Percentiles rank a stretch among this genome's conserved stretches.
Conservation (phyloP, 148 eudicot species). For the Fagopyrum esculentum region DNA sequence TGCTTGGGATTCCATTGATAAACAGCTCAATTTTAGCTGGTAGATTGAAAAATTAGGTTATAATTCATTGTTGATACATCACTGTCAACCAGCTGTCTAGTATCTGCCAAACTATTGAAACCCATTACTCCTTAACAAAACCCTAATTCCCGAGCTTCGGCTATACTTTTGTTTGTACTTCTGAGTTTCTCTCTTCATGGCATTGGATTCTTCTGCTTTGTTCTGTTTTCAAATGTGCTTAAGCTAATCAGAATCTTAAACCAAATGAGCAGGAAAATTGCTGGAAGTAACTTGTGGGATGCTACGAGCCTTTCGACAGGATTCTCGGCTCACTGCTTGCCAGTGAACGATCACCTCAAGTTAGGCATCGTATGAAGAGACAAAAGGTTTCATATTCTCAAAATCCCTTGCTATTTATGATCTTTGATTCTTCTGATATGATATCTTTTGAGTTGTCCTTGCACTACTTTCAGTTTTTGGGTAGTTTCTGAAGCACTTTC, state of each 20-base stretch:
- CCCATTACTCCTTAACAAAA: background rate
- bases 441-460: slow-evolving; percentile 4
- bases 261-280: slow-evolving; percentile 27
- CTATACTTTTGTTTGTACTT: background rate
- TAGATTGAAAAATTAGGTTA: background rate
- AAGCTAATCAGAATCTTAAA: background rate
- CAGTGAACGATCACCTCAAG: slow-evolving; percentile 23
- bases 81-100: background rate
- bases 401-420: slow-evolving; percentile 12
- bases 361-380: slow-evolving; percentile 28
- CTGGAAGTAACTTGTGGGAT: slow-evolving; percentile 32
- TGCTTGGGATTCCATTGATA: background rate
- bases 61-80: slow-evolving; percentile 4
- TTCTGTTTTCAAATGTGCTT: background rate
- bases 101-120: slow-evolving; percentile 1
- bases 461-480: background rate
- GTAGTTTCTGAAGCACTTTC: background rate
- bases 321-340: slow-evolving; percentile 26
- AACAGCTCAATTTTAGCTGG: slow-evolving; percentile 10
- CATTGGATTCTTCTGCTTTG: background rate
- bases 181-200: background rate
- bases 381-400: slow-evolving; percentile 29
- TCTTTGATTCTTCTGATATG: slow-evolving; percentile 18
- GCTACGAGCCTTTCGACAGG: slow-evolving; percentile 26
- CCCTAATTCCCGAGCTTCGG: background rate